phyloP scores from a whole-genome alignment of 495 filamentous ascomycete species.

The Collariella sp. region DNA sequence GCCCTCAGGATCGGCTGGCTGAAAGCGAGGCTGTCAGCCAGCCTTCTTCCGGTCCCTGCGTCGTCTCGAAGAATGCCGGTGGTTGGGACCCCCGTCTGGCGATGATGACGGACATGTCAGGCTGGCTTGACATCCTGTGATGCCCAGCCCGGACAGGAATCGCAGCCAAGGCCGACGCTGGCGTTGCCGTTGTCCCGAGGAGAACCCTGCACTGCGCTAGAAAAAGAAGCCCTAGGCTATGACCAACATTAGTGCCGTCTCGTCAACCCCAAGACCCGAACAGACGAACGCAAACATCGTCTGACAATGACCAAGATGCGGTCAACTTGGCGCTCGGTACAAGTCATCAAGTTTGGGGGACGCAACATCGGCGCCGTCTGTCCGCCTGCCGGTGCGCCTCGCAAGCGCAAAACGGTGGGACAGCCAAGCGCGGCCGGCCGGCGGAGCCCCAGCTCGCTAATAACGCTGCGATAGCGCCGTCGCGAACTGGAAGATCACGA shows the following conservation, averaged over 20 bases:
- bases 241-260: not conserved
- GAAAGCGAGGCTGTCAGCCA: no score
- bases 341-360: no score
- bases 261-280: no score
- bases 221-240: not conserved
- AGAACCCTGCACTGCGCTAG: not conserved
- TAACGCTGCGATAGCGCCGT: not conserved
- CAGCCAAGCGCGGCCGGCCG: no score
- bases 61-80: not conserved
- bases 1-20: no score
- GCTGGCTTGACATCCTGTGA: not conserved
- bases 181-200: not conserved
- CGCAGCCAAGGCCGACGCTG: not conserved
- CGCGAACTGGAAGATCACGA: not conserved
- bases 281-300: no score
- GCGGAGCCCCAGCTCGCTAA: not conserved
- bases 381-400: no score
- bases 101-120: not conserved
- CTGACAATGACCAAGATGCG: no score
- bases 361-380: no score
- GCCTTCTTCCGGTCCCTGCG: not conserved
- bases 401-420: no score
- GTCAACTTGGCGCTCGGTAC: not conserved
- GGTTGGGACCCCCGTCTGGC: not conserved
- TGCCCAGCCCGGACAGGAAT: not conserved